Evolutionary conservation across 2,329 filamentous ascomycete genomes (phyloP).

Genomic region (Paracoccidioides lutzii): DNA sequence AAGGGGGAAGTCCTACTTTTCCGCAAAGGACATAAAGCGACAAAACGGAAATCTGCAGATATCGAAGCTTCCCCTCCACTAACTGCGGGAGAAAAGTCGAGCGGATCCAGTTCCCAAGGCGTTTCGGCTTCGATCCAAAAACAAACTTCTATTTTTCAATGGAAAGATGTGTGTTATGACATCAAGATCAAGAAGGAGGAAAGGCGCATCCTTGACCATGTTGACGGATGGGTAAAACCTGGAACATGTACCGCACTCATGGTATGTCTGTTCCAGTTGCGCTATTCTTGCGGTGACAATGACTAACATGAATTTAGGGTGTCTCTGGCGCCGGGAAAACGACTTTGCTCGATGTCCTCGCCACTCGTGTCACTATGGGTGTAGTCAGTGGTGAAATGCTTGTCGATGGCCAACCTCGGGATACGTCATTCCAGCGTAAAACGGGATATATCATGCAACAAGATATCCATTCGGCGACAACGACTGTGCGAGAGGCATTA

Average conservation of each 20-base stretch:
- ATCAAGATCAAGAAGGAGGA: constrained; percentile 65
- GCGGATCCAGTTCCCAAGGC: constrained; percentile 14
- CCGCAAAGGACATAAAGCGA: constrained; percentile 52
- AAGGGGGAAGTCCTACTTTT: constrained; percentile 68
- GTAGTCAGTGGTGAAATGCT: constrained; percentile 78
- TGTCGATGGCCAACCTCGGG: constrained; percentile 59
- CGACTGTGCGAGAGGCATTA: constrained; percentile 78
- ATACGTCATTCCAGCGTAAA: constrained; percentile 67
- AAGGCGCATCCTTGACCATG: constrained; percentile 66
- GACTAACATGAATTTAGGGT: constrained; percentile 30
- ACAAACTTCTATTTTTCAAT: constrained; percentile 71
- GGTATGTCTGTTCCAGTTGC: constrained; percentile 31
- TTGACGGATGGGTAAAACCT: constrained; percentile 88
- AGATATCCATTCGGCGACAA: constrained; percentile 40
- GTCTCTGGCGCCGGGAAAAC: constrained; percentile 87
- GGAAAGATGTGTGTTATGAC: constrained; percentile 71
- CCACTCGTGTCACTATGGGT: constrained; percentile 75
- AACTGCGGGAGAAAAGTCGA: constrained; percentile 21
- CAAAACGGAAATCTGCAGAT: constrained; percentile 21
- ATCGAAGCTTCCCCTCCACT: constrained; percentile 17
- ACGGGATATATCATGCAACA: constrained; percentile 71
- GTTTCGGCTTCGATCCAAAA: constrained; percentile 39
- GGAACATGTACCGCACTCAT: constrained; percentile 81
- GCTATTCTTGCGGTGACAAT: neutral
- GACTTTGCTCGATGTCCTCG: constrained; percentile 73